Conservation (phyloP, 2,329 filamentous ascomycete species). For the Chalaropsis ovoidea region DNA sequence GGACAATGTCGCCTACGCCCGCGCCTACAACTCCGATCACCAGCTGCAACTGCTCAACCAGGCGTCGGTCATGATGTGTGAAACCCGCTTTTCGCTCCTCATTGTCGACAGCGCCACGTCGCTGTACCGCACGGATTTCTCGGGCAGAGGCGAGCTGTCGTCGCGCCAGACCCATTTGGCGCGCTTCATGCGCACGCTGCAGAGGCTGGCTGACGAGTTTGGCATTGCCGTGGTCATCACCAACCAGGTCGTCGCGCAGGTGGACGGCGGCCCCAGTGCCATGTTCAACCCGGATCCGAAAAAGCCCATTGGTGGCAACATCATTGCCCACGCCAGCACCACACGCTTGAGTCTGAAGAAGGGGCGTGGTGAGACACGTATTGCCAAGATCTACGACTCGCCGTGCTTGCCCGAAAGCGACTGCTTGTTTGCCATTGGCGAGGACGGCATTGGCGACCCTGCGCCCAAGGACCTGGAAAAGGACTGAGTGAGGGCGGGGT, state of each 20-base stretch:
- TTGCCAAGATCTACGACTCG: slow-evolving; percentile 99
- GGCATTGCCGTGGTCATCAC: slow-evolving; percentile 98
- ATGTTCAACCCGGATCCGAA: slow-evolving; percentile 99
- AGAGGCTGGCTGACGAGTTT: slow-evolving; percentile 70
- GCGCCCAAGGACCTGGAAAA: slow-evolving; percentile 93
- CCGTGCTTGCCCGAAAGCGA: slow-evolving; percentile 94
- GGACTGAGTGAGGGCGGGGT: slow-evolving; percentile 38
- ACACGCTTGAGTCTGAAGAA: slow-evolving; percentile 93
- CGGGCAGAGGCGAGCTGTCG: slow-evolving; percentile 93
- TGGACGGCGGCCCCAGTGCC: slow-evolving; percentile 86
- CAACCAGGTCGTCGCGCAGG: slow-evolving; percentile 96
- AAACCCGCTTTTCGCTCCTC: slow-evolving; percentile 90
- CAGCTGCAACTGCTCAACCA: slow-evolving; percentile 91
- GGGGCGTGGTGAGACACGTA: slow-evolving; percentile 84
- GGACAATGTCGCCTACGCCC: slow-evolving; percentile 95
- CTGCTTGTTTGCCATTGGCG: slow-evolving; percentile 90
- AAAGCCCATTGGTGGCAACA: slow-evolving; percentile 97
- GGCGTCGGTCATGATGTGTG: slow-evolving; percentile 97
- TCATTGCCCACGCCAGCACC: slow-evolving; percentile 94
- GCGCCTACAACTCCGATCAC: slow-evolving; percentile 97
- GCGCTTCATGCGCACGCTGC: slow-evolving; percentile 77
- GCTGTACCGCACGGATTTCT: slow-evolving; percentile 91
- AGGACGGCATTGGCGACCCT: slow-evolving; percentile 93
- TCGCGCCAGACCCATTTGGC: slow-evolving; percentile 80
- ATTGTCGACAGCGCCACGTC: slow-evolving; percentile 94